These are phyloP conservation scores for Capsicum chinense DNA, from an alignment of 257 asterid genomes.

Conservation along the genomic window DNA sequence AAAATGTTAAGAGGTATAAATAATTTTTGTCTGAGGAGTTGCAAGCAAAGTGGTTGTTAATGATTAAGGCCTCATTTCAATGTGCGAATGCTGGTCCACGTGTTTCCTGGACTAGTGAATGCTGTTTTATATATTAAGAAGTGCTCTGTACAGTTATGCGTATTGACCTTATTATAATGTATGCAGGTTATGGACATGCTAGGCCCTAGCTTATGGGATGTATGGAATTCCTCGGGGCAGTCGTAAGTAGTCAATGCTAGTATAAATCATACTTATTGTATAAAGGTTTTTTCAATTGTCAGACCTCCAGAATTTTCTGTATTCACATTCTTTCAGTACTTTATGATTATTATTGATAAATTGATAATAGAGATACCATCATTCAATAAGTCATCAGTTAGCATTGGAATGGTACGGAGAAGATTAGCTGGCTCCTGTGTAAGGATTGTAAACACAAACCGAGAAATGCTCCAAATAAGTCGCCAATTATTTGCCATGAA, in stretches of 20 bases:
- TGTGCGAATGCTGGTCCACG: neutral
- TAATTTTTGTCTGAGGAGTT: neutral
- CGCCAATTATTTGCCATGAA: neutral
- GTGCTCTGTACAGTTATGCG: neutral
- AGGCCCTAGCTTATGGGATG: constrained; percentile 64
- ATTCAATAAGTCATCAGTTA: neutral
- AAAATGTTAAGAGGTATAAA: neutral
- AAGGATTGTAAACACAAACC: neutral
- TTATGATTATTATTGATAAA: neutral
- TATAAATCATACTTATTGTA: neutral
- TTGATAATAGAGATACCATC: neutral
- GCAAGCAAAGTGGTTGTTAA: neutral
- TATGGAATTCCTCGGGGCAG: constrained; percentile 58
- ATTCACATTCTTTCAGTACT: neutral
- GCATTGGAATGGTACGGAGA: neutral
- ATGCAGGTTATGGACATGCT: constrained; percentile 61
- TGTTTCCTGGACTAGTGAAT: neutral
- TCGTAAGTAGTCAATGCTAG: constrained; percentile 42
- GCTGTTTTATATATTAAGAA: neutral
- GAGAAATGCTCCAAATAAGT: neutral
- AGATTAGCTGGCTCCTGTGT: neutral
- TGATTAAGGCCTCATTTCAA: neutral
- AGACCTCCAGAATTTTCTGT: neutral
- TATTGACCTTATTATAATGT: constrained; percentile 19
- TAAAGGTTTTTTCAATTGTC: neutral